These are phyloP conservation scores for Asterochloris sp. DNA, from an alignment of 139 green algal species.

Conservation along the genomic window DNA sequence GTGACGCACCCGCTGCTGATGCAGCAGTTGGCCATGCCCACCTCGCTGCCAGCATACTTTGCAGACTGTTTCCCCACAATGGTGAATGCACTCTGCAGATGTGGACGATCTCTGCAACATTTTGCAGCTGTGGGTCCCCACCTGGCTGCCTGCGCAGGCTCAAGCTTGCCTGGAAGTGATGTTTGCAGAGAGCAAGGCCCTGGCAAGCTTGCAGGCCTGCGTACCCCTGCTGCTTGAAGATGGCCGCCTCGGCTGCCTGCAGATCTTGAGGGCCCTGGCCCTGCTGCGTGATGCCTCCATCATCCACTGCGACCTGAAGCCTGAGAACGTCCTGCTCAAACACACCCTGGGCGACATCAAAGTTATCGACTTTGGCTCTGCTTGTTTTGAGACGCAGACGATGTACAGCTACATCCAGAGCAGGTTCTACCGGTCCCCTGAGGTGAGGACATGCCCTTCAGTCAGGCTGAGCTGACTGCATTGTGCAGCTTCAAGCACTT, in stretches of 20 bases:
- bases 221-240: no score
- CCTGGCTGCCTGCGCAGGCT: no score
- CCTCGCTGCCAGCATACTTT: no score
- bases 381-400: conserved; percentile 90
- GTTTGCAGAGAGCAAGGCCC: no score
- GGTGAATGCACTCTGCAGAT: no score
- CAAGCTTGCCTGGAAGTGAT: no score
- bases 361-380: conserved; percentile 97
- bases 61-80: no score
- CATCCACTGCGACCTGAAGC: conserved; percentile 99
- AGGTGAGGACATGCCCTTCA: conserved; percentile 44
- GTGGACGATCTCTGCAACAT: no score
- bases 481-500: background rate
- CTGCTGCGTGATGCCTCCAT: conserved; percentile 81
- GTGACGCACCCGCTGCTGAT: no score
- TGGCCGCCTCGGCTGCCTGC: conserved; percentile 19
- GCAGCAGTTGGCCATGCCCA: no score
- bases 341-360: conserved; percentile 76
- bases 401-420: conserved; percentile 98
- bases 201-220: no score
- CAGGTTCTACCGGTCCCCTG: conserved; percentile 91
- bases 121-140: no score
- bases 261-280: conserved; percentile 85
- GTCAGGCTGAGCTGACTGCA: background rate
- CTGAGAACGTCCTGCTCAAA: conserved; percentile 95